A percentile compares a stretch with the other conserved stretches of the same genome.
Conservation (phyloP, 1,284 basidiomycete genomes). For the Phellinidium pouzarii region DNA sequence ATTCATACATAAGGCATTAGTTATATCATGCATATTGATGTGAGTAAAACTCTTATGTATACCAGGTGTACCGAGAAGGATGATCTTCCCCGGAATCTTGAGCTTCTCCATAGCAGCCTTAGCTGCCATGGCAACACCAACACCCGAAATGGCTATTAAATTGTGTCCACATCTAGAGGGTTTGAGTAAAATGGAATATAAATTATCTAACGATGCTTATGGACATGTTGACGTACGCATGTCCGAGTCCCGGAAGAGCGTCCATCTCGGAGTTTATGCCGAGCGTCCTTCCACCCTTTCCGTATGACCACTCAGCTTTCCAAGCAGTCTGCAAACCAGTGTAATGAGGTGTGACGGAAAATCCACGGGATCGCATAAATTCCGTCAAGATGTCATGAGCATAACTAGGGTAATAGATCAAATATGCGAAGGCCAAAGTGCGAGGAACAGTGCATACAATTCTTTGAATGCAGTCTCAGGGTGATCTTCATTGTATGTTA, state of each 20-base stretch:
- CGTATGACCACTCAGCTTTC: constrained; percentile 30
- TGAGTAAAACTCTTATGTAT: constrained; percentile 1
- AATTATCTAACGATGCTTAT: too few relatives aligned
- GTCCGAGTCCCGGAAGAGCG: constrained; percentile 33
- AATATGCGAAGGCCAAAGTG: not conserved
- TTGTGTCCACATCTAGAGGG: constrained; percentile 41
- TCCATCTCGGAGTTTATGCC: constrained; percentile 37
- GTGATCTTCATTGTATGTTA: constrained; percentile 22
- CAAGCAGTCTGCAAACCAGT: constrained; percentile 33
- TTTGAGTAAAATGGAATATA: too few relatives aligned
- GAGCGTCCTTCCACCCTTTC: constrained; percentile 24
- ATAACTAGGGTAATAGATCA: constrained; percentile 17
- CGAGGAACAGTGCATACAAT: constrained; percentile 16
- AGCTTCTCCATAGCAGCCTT: constrained; percentile 33
- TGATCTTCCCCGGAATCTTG: constrained; percentile 34
- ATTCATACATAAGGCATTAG: not conserved
- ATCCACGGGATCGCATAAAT: constrained; percentile 27
- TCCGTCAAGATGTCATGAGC: constrained; percentile 27
- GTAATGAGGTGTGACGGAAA: constrained; percentile 26
- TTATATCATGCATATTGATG: not conserved
- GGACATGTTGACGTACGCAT: constrained; percentile 28
- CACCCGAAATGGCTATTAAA: constrained; percentile 41
- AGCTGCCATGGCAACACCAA: constrained; percentile 35
- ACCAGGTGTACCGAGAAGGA: constrained; percentile 42
- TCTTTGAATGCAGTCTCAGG: constrained; percentile 26